These are phyloP conservation scores for Trypanosoma theileri DNA, from an alignment of 208 protist species.

Conservation along the genomic window DNA sequence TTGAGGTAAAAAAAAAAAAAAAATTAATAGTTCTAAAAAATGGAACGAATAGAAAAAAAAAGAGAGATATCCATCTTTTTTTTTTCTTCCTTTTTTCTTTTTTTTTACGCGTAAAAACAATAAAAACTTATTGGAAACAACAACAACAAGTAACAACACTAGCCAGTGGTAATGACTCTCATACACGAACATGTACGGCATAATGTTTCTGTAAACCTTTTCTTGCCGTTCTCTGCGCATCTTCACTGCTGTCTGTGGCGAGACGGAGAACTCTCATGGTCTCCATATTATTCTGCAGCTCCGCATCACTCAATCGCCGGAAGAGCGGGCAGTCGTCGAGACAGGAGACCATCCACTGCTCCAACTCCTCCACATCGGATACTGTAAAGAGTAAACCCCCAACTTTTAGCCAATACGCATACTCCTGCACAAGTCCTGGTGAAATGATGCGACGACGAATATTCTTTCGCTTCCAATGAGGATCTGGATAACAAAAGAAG, in stretches of 20 bases:
- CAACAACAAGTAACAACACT: not conserved
- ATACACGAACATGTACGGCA: constrained; percentile 71
- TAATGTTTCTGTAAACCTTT: constrained; percentile 84
- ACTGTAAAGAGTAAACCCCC: constrained; percentile 97
- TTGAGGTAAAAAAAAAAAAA: too few relatives aligned
- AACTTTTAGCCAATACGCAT: constrained; percentile 94
- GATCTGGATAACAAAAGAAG: constrained; percentile 98
- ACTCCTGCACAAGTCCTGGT: constrained; percentile 94
- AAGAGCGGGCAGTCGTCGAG: constrained; percentile 95
- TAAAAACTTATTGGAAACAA: constrained; percentile 1
- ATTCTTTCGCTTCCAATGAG: constrained; percentile 98
- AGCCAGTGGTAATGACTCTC: not conserved
- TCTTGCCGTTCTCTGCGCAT: constrained; percentile 83
- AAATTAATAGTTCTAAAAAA: too few relatives aligned
- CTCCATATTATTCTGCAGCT: constrained; percentile 39
- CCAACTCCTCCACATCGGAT: constrained; percentile 92
- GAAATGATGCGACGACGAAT: constrained; percentile 97
- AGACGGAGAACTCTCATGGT: constrained; percentile 58
- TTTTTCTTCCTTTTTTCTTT: not conserved
- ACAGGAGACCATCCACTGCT: constrained; percentile 93
- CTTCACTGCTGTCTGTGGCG: constrained; percentile 75
- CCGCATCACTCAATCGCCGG: constrained; percentile 65
- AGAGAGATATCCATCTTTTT: not conserved
- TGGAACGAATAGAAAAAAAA: too few relatives aligned
- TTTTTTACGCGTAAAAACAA: not conserved